These are phyloP conservation scores for Smittium culicis DNA, from an alignment of 371 early-diverging fungal species.

Conservation along the genomic window DNA sequence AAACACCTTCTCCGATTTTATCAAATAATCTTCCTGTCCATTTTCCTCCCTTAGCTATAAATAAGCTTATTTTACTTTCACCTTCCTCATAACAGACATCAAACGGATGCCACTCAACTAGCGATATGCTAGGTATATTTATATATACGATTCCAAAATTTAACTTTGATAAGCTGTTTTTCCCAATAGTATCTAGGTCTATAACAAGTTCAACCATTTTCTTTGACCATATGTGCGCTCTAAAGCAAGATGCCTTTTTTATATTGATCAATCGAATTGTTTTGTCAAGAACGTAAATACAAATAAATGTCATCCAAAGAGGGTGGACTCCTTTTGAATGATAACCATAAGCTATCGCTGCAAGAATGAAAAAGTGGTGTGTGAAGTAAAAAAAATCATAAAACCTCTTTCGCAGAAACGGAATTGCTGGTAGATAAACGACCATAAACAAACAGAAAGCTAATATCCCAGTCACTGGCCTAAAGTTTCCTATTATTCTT, in stretches of 20 bases:
- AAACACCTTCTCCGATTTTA: too few species aligned
- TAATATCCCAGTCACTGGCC: constrained; percentile 49
- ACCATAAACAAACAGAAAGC: constrained; percentile 43
- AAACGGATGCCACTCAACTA: constrained; percentile 70
- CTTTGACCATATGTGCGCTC: not conserved
- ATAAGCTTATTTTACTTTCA: too few species aligned
- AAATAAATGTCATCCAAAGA: constrained; percentile 36
- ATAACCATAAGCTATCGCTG: constrained; percentile 45
- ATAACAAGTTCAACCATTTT: not conserved
- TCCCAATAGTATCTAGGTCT: too few species aligned
- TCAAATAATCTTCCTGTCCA: too few species aligned
- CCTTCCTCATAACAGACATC: too few species aligned
- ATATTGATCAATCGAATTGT: constrained; percentile 9
- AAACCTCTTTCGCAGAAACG: constrained; percentile 35
- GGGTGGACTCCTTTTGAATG: constrained; percentile 43
- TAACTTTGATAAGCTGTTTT: too few species aligned
- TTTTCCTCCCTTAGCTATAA: too few species aligned
- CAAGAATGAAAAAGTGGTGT: constrained; percentile 51
- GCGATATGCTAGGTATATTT: constrained; percentile 46
- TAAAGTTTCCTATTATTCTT: constrained; percentile 34
- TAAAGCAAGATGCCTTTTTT: not conserved
- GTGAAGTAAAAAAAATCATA: constrained; percentile 61
- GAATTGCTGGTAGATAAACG: constrained; percentile 33
- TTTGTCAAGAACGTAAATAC: constrained; percentile 46
- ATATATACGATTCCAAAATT: constrained; percentile 43